A percentile compares a stretch with the other conserved stretches of the same genome.
Conservation (phyloP, 2,329 filamentous ascomycete genomes). For the Exophiala aquamarina region DNA sequence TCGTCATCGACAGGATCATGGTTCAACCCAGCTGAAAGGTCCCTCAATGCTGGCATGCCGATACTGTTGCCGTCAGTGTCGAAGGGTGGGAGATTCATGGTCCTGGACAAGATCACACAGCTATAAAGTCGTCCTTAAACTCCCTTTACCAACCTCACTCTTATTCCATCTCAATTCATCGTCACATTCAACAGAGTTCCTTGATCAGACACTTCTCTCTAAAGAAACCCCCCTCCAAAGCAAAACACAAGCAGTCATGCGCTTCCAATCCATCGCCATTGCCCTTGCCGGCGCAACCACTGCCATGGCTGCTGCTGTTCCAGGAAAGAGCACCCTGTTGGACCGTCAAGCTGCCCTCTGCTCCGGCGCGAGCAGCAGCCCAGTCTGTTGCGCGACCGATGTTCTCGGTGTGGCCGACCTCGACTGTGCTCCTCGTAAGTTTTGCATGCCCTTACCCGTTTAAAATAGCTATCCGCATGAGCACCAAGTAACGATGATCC, state of each 20-base stretch:
- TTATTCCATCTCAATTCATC: background rate
- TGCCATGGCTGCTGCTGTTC: constrained; percentile 26
- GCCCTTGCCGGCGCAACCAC: constrained; percentile 19
- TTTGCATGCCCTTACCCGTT: constrained; percentile 1
- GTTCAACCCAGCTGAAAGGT: too few relatives aligned
- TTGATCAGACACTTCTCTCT: background rate
- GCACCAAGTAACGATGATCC: background rate
- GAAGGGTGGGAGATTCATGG: too few relatives aligned
- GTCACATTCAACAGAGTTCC: background rate
- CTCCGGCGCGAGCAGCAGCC: constrained; percentile 28
- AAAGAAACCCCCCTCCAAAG: background rate
- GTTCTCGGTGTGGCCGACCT: constrained; percentile 59
- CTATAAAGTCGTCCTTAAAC: background rate
- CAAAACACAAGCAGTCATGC: constrained; percentile 21
- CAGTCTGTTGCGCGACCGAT: constrained; percentile 63
- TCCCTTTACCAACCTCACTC: background rate
- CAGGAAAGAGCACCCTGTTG: constrained; percentile 15
- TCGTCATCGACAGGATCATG: too few relatives aligned
- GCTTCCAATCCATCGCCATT: constrained; percentile 23
- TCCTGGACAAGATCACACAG: background rate
- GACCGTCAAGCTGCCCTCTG: constrained; percentile 21
- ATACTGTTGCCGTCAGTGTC: too few relatives aligned
- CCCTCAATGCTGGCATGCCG: too few relatives aligned
- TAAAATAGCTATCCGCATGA: too few relatives aligned
- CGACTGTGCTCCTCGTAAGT: constrained; percentile 57